Evolutionary conservation across 108 stramenopile genomes (phyloP).

Genomic region (Conticribra guillardii): DNA sequence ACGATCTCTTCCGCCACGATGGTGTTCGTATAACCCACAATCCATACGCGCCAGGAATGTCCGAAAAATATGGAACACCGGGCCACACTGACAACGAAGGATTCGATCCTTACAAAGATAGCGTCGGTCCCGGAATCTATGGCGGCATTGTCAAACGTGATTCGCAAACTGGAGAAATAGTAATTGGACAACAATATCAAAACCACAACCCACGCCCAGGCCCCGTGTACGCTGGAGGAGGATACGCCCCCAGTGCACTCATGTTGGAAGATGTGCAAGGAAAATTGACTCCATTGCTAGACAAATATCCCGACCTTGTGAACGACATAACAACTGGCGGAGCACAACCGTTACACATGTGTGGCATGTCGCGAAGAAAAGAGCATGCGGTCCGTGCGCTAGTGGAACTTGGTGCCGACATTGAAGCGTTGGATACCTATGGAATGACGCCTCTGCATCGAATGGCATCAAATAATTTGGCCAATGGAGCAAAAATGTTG

Average conservation of each 20-base stretch:
- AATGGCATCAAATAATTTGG: constrained; percentile 88
- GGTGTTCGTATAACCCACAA: constrained; percentile 76
- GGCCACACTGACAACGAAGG: constrained; percentile 76
- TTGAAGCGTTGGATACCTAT: constrained; percentile 77
- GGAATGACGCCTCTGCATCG: constrained; percentile 83
- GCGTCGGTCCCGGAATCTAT: constrained; percentile 85
- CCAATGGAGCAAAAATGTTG: constrained; percentile 67
- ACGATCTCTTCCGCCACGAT: constrained; percentile 63
- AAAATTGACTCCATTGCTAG: constrained; percentile 63
- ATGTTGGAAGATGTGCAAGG: constrained; percentile 59
- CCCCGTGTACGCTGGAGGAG: constrained; percentile 79
- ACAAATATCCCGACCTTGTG: constrained; percentile 63
- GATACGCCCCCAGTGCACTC: constrained; percentile 63
- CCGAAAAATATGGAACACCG: constrained; percentile 76
- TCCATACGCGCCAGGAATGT: constrained; percentile 79
- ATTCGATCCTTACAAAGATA: constrained; percentile 84
- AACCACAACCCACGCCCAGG: constrained; percentile 83
- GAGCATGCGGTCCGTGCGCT: constrained; percentile 60
- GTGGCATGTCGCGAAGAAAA: constrained; percentile 70
- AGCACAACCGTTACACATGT: constrained; percentile 83
- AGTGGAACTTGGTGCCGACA: constrained; percentile 67
- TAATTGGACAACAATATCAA: constrained; percentile 81
- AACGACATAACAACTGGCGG: constrained; percentile 84
- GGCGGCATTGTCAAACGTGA: constrained; percentile 74
- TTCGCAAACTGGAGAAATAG: constrained; percentile 36